Base-by-base conservation (phyloP, 805 yeast species). In the Millerozyma miso region DNA sequence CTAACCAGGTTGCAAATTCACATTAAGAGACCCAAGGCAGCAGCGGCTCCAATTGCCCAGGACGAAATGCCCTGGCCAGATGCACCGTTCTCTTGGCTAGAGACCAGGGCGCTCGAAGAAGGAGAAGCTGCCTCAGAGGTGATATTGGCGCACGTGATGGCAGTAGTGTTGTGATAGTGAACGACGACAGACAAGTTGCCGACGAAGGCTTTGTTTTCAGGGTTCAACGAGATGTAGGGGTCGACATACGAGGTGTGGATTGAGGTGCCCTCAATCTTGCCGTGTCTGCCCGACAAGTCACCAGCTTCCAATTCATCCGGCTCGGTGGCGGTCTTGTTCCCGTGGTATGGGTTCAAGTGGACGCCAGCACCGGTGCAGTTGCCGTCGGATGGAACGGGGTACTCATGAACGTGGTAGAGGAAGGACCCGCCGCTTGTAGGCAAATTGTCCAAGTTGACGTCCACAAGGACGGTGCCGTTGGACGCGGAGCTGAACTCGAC, bases 261-360 rank as follows among this genome's bases (percentile, higher is more conserved):
- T 12, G 64, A 49, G n/a, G 56, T 51, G 31, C 67, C 62, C n/a
- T 51, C 41, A 37, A 67, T 56, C 35, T 38, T 37, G 17, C 74
- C 74, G 50, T 67, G 68, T 50, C 61, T 67, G 19, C 71, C 72
- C 6, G 70, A 50, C 44, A 69, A 67, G 49, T 69, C 73, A 35
- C 73, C 71, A 31, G 58, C 59, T 51, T 67, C 67, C 43, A 47
- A 47, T 13, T 48, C 56, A 5, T 58, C 57, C 7, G 53, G 45
- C 16, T 50, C 44, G 18, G 65, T 47, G 14, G 63, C 54, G 33
- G 49, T 56, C 12, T 43, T 48, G 14, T 49, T 44, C 20, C 73
- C 74, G 43, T 55, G 50, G 58, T 55, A 69, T 14, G 74, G 74
- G 52, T 69, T 61, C 47, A 69, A 63, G 55, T 64, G 69, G 19